Evolutionary conservation across 176 grass and related monocot genomes (phyloP).

Genomic region (Juncus effusus): DNA sequence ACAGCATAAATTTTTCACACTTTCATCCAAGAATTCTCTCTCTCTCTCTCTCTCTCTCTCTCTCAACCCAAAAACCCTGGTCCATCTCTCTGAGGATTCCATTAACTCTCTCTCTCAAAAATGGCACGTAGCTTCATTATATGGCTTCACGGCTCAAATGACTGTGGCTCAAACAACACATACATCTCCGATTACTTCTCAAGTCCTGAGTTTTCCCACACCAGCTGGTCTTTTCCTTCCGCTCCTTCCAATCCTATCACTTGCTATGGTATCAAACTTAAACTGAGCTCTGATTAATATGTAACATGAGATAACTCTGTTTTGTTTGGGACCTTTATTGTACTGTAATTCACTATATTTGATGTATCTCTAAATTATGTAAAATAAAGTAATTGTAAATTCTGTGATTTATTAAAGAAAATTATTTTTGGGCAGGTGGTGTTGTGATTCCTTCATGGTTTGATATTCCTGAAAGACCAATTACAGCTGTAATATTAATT

Average conservation of each 20-base stretch:
- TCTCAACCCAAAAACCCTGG: background rate
- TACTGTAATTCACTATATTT: no score
- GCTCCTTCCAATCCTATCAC: slow-evolving; percentile 43
- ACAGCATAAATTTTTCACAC: no score
- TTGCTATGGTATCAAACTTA: slow-evolving; percentile 43
- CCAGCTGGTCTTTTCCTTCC: slow-evolving; percentile 57
- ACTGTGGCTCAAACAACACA: slow-evolving; percentile 54
- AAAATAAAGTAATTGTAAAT: no score
- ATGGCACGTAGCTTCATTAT: slow-evolving; percentile 38
- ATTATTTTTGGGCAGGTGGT: slow-evolving; percentile 40
- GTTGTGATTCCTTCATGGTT: slow-evolving; percentile 69
- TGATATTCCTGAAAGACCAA: slow-evolving; percentile 55
- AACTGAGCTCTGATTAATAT: no score
- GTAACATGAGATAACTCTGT: no score
- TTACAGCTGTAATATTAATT: slow-evolving; percentile 38
- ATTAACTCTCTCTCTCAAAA: no score
- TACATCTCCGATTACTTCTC: slow-evolving; percentile 34
- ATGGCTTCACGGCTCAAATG: slow-evolving; percentile 63
- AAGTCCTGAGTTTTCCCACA: slow-evolving; percentile 35
- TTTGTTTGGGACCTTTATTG: no score
- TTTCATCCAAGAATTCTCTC: background rate
- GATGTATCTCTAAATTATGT: no score
- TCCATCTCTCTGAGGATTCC: no score
- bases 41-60: slow-evolving; percentile 17
- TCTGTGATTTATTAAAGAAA: no score